Evolutionary conservation across 2,329 filamentous ascomycete species (phyloP).

Genomic region (Verticillium longisporum): DNA sequence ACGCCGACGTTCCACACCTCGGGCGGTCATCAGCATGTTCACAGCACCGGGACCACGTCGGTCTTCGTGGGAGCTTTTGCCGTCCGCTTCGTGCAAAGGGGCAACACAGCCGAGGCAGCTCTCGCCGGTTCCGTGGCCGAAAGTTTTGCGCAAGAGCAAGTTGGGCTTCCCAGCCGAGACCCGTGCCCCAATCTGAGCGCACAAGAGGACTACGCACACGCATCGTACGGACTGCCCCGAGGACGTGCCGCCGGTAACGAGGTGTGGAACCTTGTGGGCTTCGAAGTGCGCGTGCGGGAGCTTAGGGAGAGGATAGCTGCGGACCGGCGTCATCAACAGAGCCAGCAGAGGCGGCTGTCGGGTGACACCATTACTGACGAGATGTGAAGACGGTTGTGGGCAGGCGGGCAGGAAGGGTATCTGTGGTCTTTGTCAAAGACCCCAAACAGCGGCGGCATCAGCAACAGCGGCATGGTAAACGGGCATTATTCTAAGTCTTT

Average conservation of each 20-base stretch:
- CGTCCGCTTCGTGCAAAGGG: not conserved
- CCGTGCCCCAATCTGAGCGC: not conserved
- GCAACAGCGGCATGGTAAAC: not conserved
- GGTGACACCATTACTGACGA: not conserved
- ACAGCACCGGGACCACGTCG: conserved; percentile 2
- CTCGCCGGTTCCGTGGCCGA: conserved; percentile 6
- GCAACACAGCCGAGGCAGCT: conserved; percentile 2
- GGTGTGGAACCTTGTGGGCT: conserved; percentile 5
- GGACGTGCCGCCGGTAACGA: not conserved
- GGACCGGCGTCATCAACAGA: not conserved
- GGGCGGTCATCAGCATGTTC: not conserved
- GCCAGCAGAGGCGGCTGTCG: not conserved
- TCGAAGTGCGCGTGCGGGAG: not conserved
- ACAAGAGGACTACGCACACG: not conserved
- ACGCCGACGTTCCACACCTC: conserved; percentile 3
- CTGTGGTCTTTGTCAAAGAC: not conserved
- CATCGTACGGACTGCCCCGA: not conserved
- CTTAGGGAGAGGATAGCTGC: not conserved
- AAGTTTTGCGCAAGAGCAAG: conserved; percentile 6
- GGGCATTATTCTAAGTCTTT: not conserved
- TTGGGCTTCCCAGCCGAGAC: conserved; percentile 1
- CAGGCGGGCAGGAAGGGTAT: not conserved
- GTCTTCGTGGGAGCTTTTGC: conserved; percentile 5
- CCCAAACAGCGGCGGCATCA: not conserved
- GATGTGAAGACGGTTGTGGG: not conserved